Base-by-base conservation (phyloP, 2,329 filamentous ascomycete genomes). In the Fusarium nisikadoi region DNA sequence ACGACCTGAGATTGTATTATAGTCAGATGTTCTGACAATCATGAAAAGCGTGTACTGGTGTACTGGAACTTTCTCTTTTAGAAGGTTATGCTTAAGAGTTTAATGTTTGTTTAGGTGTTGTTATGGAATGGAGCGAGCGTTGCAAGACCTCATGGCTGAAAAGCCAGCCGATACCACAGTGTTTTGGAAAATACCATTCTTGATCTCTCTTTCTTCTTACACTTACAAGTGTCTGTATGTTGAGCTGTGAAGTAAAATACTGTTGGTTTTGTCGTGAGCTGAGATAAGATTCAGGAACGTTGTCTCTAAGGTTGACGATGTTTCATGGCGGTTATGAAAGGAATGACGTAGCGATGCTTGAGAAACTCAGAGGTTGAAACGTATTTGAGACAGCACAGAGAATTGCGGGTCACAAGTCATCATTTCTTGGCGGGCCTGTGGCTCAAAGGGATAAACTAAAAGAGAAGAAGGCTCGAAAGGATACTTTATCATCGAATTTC, bases 221-320 rank as follows among this genome's bases (percentile, higher is more conserved):
- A n/a, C 3, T 9, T 12, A 6, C 36, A 13, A 36, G 6, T 2
- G 4, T 7, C 0, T 8, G n/a, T n/a, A 16, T 13, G 29, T 2
- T 27, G 12, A 27, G 2, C n/a, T n/a, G 7, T 12, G 3, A 27
- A 35, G 17, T 36, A 12, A n/a, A 23, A 17, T 27, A 20, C 14
- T 49, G 29, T 3, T 31, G 14, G 20, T 23, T 4, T 31, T 11
- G 14, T 31, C 3, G 8, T 31, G 7, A 7, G 10, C 10, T 42
- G 10, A 3, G 14, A 6, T 6, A 17, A 49, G 4, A 20, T n/a
- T 7, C 17, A 41, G 13, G 23, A 20, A 7, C 4, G 12, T 23
- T 25, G 23, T 25, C 23, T 25, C 5, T 25, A n/a, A 52, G n/a
- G 31, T 52, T 52, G 16, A 25, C 14, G 39, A 56, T 46, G n/a